phyloP scores from a whole-genome alignment of 305 asterid genomes.

The Fraxinus xanthoxyloides region DNA sequence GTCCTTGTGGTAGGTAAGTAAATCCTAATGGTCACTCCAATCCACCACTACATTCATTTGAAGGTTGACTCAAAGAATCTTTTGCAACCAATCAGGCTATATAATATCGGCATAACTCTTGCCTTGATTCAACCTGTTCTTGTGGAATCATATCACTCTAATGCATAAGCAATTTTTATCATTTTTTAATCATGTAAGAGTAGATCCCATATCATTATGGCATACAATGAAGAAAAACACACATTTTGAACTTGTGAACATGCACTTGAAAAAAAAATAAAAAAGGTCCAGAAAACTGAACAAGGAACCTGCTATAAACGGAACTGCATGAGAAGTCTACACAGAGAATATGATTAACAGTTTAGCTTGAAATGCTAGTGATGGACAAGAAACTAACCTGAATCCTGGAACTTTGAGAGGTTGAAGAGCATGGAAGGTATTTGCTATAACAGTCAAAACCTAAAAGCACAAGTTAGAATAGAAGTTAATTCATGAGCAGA shows the following conservation, averaged over 20 bases:
- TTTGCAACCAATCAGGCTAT: neutral
- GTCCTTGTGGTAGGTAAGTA: neutral
- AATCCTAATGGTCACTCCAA: neutral
- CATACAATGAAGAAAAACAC: neutral
- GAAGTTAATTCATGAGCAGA: neutral
- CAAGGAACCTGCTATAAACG: neutral
- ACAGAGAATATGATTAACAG: neutral
- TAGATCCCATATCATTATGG: neutral
- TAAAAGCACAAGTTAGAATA: slow-evolving; percentile 20
- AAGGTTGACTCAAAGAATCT: neutral
- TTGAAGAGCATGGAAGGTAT: slow-evolving; percentile 91
- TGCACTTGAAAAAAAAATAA: too few species aligned
- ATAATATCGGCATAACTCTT: neutral
- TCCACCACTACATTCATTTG: neutral
- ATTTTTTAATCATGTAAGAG: neutral
- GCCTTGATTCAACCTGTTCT: neutral
- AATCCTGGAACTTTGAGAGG: slow-evolving; percentile 96
- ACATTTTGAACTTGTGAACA: too few species aligned
- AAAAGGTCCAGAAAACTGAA: neutral
- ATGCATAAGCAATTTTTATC: neutral
- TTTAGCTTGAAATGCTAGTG: neutral
- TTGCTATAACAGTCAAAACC: slow-evolving; percentile 91
- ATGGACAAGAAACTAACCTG: slow-evolving; percentile 51
- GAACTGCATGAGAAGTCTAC: neutral
- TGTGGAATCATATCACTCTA: neutral